Base-by-base conservation (phyloP, 2,329 filamentous ascomycete species). In the Trichoderma sp. region DNA sequence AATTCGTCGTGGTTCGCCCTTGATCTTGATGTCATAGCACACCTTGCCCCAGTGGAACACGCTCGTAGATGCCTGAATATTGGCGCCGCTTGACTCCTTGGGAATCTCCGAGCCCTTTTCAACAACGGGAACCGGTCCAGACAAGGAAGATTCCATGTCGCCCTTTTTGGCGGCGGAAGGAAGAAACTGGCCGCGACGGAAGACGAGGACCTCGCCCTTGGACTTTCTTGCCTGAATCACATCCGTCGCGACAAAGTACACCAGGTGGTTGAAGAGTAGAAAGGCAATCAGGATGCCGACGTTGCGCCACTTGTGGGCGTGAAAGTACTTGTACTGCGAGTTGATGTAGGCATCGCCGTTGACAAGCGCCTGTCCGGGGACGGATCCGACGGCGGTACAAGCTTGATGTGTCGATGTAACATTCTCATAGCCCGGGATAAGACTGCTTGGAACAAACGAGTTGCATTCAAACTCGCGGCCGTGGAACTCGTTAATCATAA, bases 21-120 rank as follows among this genome's bases (percentile, higher is more conserved):
- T 84, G 82, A 94, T 93, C 80, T 91, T 90, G 81, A 95, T 93
- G 76, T 94, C 92, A 80, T 94, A 95, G 83, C 91, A 93, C 2
- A 94, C 90, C 76, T 93, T 87, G 76, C 90, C 87, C 93, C 93
- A 94, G 53, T 68, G 72, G 29, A 73, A 73, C 3, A 73, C 60
- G 6, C 71, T 73, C 4, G 71, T 73, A 18, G 71, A 73, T 2
- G 53, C 67, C 56, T 71, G 73, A 16, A 71, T 69, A 16, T 50
- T 64, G 18, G 71, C 71, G 21, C n/a, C 29, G 33, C 16, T 56
- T 2, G 14, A 27, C 14, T 63, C 63, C 16, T n/a, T 14, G 24
- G 45, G 27, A 16, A 56, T 72, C 24, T 76, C 77, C 6, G 68
- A 12, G 27, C 71, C 59, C 1, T 73, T 73, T 31, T 73, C 71